A percentile compares a stretch with the other conserved stretches of the same genome.
phyloP scores from a whole-genome alignment of 192 early-diverging fungal species.

The Coemansia sp. region DNA sequence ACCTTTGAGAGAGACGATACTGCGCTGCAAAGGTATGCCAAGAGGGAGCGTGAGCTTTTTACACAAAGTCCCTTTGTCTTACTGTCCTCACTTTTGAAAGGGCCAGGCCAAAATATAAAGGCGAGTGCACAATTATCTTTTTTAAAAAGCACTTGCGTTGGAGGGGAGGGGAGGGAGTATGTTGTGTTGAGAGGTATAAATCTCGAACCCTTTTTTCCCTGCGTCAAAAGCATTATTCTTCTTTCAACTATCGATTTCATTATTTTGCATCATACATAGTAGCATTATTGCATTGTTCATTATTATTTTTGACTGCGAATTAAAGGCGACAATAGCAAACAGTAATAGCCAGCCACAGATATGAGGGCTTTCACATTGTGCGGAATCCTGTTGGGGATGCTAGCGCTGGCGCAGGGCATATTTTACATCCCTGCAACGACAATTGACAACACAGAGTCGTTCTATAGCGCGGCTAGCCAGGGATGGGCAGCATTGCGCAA shows the following conservation, averaged over 20 bases:
- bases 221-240: neutral
- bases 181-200: neutral
- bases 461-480: conserved; percentile 21
- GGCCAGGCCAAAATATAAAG: neutral
- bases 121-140: neutral
- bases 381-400: neutral
- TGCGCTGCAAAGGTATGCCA: neutral
- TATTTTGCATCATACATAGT: neutral
- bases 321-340: neutral
- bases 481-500: conserved; percentile 20
- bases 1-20: too few relatives aligned
- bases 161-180: neutral
- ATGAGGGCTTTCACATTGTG: neutral
- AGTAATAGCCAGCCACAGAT: neutral
- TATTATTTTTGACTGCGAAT: neutral
- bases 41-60: neutral
- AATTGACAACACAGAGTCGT: conserved; percentile 30
- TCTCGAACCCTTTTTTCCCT: neutral
- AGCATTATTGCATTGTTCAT: neutral
- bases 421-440: conserved; percentile 30
- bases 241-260: neutral
- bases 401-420: conserved; percentile 2
- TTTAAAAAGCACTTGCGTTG: neutral
- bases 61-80: neutral
- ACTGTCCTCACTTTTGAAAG: neutral